phyloP scores from a whole-genome alignment of 306 rosid species.

The Vigna nakashimae region DNA sequence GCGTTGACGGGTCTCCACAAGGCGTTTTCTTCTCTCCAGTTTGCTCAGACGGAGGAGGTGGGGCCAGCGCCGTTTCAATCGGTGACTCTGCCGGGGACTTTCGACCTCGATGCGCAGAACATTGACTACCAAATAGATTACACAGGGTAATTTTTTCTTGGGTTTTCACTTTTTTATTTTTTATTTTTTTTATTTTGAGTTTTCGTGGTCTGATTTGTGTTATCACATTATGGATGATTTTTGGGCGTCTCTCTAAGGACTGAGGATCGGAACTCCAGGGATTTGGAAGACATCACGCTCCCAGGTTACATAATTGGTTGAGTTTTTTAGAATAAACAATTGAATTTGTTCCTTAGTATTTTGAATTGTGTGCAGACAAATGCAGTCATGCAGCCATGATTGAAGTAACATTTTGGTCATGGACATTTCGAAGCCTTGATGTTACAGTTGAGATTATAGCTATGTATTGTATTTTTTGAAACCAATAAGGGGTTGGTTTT shows the following conservation, averaged over 20 bases:
- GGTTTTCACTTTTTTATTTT: background rate
- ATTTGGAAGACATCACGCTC: conserved; percentile 76
- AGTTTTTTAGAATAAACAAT: background rate
- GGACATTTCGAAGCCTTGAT: background rate
- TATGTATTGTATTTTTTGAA: background rate
- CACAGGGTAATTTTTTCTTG: conserved; percentile 53
- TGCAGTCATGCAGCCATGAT: background rate
- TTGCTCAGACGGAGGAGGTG: conserved; percentile 70
- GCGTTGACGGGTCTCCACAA: conserved; percentile 56
- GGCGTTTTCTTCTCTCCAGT: conserved; percentile 58
- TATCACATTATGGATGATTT: conserved; percentile 4
- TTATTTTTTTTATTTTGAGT: background rate
- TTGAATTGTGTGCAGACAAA: background rate
- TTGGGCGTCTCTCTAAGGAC: conserved; percentile 49
- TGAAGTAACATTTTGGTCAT: background rate
- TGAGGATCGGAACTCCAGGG: conserved; percentile 59
- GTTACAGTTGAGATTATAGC: background rate
- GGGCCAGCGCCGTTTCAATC: conserved; percentile 71
- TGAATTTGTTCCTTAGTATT: background rate
- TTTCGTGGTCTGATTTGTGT: background rate
- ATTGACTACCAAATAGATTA: conserved; percentile 42
- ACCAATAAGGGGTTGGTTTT: background rate
- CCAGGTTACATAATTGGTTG: conserved; percentile 52
- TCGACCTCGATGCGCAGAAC: conserved; percentile 70
- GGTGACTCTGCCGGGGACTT: conserved; percentile 73